Evolutionary conservation across 129 eudicot genomes (phyloP).

Genomic region (Lactuca saligna): DNA sequence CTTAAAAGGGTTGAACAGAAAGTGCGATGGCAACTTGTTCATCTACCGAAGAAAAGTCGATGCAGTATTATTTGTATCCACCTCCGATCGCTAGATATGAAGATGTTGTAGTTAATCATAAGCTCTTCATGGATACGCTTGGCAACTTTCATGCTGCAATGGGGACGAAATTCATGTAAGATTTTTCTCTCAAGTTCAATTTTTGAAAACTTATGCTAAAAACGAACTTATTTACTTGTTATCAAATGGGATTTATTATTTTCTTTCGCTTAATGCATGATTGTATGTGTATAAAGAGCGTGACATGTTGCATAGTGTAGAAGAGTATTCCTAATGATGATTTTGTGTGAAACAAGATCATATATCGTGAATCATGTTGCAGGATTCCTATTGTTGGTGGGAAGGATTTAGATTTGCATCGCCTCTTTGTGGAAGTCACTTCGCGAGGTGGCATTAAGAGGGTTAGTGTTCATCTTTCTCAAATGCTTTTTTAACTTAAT

Average conservation of each 20-base stretch:
- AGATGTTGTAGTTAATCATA: constrained; percentile 52
- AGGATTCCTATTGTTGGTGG: constrained; percentile 92
- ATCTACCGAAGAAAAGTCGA: constrained; percentile 29
- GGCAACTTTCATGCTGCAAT: constrained; percentile 79
- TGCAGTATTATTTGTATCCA: constrained; percentile 52
- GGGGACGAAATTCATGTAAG: constrained; percentile 95
- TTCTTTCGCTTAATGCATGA: too few species aligned
- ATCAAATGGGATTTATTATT: neutral
- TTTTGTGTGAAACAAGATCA: neutral
- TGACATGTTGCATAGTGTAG: neutral
- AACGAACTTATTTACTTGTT: neutral
- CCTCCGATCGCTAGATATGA: constrained; percentile 63
- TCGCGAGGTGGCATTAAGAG: constrained; percentile 80
- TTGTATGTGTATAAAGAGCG: neutral
- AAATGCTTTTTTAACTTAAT: neutral
- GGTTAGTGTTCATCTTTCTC: constrained; percentile 38
- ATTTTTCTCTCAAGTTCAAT: neutral
- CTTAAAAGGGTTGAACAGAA: constrained; percentile 9
- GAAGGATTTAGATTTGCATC: constrained; percentile 70
- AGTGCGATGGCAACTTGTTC: constrained; percentile 41
- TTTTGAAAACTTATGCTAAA: neutral
- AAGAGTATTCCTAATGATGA: neutral
- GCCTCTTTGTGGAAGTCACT: constrained; percentile 83
- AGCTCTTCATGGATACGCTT: constrained; percentile 66
- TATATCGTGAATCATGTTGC: constrained; percentile 10